Evolutionary conservation across 2,329 filamentous ascomycete species (phyloP).

Genomic region (Nigrospora oryzae): DNA sequence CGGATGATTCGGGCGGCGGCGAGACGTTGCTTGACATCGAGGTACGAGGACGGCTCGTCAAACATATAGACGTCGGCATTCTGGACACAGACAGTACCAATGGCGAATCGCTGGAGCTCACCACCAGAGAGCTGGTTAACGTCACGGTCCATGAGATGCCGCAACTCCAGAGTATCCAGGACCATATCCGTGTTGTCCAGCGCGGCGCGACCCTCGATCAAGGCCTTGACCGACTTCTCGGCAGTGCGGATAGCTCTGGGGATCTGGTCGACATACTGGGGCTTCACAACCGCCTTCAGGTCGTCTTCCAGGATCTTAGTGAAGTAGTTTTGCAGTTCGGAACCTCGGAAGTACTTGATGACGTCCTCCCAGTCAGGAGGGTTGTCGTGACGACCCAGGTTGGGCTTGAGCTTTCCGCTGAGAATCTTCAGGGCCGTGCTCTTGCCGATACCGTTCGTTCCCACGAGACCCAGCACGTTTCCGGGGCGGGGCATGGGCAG

Average conservation of each 20-base stretch:
- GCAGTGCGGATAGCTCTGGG: constrained; percentile 81
- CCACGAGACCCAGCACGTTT: constrained; percentile 90
- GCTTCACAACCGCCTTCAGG: constrained; percentile 96
- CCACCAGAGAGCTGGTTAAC: constrained; percentile 88
- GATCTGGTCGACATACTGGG: constrained; percentile 98
- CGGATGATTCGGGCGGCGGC: constrained; percentile 88
- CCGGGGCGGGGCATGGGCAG: constrained; percentile 92
- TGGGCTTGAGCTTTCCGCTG: constrained; percentile 96
- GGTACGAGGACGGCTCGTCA: constrained; percentile 95
- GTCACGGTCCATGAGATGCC: constrained; percentile 86
- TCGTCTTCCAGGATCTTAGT: constrained; percentile 97
- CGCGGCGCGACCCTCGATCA: constrained; percentile 69
- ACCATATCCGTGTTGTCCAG: constrained; percentile 78
- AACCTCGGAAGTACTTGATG: constrained; percentile 95
- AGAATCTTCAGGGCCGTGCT: constrained; percentile 99
- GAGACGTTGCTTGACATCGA: constrained; percentile 98
- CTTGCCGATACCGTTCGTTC: constrained; percentile 99
- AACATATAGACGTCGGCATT: constrained; percentile 99
- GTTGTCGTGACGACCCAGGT: constrained; percentile 89
- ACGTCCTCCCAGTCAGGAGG: constrained; percentile 99
- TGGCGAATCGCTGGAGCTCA: constrained; percentile 96
- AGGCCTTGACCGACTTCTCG: constrained; percentile 68
- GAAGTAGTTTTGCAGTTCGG: constrained; percentile 98
- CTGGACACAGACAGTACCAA: constrained; percentile 91
- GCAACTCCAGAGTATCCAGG: constrained; percentile 74